Evolutionary conservation across 345 rosid species (phyloP).

Genomic region (Citrus medica): DNA sequence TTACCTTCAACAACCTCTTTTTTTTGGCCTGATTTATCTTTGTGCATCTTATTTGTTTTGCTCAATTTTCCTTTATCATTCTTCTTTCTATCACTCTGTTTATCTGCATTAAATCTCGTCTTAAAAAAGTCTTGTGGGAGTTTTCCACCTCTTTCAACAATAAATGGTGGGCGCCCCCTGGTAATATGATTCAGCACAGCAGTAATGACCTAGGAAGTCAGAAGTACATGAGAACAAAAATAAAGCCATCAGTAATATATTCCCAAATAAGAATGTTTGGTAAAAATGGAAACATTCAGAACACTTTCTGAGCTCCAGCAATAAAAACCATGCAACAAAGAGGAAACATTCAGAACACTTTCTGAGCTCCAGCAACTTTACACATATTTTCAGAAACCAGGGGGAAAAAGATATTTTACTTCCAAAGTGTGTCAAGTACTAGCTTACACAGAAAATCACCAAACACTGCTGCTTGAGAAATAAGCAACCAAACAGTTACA

Average conservation of each 20-base stretch:
- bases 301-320: not conserved
- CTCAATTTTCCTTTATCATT: conserved; percentile 8
- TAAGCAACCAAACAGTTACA: conserved; percentile 7
- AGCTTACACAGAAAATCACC: not conserved
- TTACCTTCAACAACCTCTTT: not conserved
- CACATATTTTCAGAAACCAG: not conserved
- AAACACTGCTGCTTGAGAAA: not conserved
- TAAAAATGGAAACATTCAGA: conserved; percentile 4
- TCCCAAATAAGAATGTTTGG: not conserved
- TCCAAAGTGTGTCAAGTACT: not conserved
- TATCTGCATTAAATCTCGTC: conserved; percentile 29
- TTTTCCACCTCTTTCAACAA: conserved; percentile 74
- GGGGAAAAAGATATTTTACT: not conserved
- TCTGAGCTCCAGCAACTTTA: not conserved
- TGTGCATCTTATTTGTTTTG: not conserved
- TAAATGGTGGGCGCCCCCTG: conserved; percentile 71
- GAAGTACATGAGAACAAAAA: conserved; percentile 10
- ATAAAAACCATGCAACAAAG: not conserved
- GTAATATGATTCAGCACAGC: conserved; percentile 68
- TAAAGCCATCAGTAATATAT: not conserved
- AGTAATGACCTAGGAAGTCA: conserved; percentile 56
- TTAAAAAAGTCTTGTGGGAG: conserved; percentile 73
- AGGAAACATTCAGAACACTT: conserved; percentile 8
- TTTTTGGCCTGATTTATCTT: conserved; percentile 3
- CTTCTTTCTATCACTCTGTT: conserved; percentile 2